phyloP scores from a whole-genome alignment of 139 green algal species.

The Volvox africanus region DNA sequence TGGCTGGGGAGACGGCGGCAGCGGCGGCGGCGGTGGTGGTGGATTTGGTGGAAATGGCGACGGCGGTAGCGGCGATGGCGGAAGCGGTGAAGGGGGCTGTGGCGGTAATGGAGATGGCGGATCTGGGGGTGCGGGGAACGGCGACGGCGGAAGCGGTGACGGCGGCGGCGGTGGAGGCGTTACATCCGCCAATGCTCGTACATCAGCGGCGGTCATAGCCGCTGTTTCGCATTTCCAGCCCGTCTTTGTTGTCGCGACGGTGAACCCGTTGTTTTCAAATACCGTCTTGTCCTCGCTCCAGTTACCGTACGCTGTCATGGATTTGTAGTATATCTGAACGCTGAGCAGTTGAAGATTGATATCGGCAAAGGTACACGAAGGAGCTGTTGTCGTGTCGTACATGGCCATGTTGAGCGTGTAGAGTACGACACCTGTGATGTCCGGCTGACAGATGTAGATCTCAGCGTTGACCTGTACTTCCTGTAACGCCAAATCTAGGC shows the following conservation, averaged over 20 bases:
- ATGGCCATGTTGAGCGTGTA: slow-evolving; percentile 7
- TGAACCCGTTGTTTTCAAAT: not conserved
- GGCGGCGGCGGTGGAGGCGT: not conserved
- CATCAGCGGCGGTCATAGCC: not conserved
- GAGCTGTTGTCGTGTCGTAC: not conserved
- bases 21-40: not conserved
- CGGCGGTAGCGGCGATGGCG: not conserved
- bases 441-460: slow-evolving; percentile 1
- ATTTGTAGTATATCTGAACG: not conserved
- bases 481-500: not conserved
- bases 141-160: not conserved
- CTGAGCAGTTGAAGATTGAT: not conserved
- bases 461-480: not conserved
- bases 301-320: not conserved
- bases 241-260: not conserved
- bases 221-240: not conserved
- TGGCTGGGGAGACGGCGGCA: not conserved
- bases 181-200: not conserved
- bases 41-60: not conserved
- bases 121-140: not conserved
- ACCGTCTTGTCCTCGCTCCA: not conserved
- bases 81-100: not conserved
- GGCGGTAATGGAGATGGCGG: not conserved
- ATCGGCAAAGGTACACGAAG: not conserved
- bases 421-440: not conserved